A percentile compares a stretch with the other conserved stretches of the same genome.
Evolutionary conservation across 2,329 filamentous ascomycete species (phyloP).

Genomic region (Fusarium fracticaudum): DNA sequence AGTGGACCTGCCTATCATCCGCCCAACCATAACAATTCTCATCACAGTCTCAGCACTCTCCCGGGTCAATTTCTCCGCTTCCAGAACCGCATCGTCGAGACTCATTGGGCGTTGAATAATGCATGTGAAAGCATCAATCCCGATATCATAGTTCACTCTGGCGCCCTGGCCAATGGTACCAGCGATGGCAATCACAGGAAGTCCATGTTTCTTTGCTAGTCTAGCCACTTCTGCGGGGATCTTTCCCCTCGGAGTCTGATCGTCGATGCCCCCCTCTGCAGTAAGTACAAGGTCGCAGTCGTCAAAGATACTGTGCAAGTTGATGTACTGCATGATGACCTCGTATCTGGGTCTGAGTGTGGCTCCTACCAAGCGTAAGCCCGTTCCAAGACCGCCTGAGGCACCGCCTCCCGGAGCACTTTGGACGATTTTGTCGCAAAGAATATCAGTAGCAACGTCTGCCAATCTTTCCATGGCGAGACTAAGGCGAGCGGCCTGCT

Average conservation of each 20-base stretch:
- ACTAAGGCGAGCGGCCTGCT: constrained; percentile 55
- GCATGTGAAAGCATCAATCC: constrained; percentile 48
- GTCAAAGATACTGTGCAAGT: constrained; percentile 56
- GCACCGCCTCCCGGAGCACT: constrained; percentile 58
- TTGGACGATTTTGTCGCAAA: constrained; percentile 49
- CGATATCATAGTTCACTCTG: constrained; percentile 47
- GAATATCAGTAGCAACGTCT: constrained; percentile 45
- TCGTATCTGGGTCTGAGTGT: constrained; percentile 58
- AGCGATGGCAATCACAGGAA: constrained; percentile 55
- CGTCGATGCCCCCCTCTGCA: constrained; percentile 62
- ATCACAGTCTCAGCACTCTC: constrained; percentile 49
- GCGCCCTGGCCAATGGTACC: constrained; percentile 50
- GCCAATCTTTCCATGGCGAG: constrained; percentile 55
- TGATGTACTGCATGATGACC: constrained; percentile 61
- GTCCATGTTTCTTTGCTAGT: constrained; percentile 55
- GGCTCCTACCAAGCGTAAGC: constrained; percentile 59
- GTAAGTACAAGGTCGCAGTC: constrained; percentile 62
- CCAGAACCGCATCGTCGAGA: constrained; percentile 44
- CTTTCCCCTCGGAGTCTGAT: constrained; percentile 61
- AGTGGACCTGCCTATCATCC: constrained; percentile 38
- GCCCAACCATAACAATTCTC: constrained; percentile 46
- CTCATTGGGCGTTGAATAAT: constrained; percentile 47
- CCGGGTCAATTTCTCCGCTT: constrained; percentile 45
- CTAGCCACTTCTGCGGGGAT: constrained; percentile 63
- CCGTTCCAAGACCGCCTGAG: constrained; percentile 62